Evolutionary conservation across 169 alveolate species (phyloP), one percentile per base, ranked within the genome.

Genomic region (Eimeria necatrix): DNA sequence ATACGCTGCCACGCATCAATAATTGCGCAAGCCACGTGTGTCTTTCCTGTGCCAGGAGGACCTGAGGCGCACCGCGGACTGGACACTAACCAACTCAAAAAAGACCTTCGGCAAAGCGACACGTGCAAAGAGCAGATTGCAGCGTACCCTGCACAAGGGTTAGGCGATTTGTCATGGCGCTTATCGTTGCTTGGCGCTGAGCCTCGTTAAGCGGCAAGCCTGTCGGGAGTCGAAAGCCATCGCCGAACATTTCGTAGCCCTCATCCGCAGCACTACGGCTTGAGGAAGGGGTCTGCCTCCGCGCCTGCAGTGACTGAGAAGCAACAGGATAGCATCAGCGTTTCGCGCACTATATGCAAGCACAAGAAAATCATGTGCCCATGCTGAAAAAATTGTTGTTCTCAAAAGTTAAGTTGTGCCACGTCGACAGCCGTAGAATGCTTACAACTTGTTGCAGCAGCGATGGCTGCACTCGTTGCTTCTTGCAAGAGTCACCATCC

Each of bases 41-140:
- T 87, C 83, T 87, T 94, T 16, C 96, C 96, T 10, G 96, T 87
- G 49, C 96, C 96, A 16, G 94, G 96, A 20, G 94, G 94, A 3
- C 94, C 94, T 83, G 91, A 41, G 20, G 60, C 4, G 53, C 74
- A 64, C 52, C 4, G 22, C 16, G 46, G 48, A 12, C 80, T 24
- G 24, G 14, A 41, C 24, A 14, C 24, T 12, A 41, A 26, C n/a
- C n/a, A 46, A 22, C 4, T 12, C 32, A 46, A 18, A 46, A 49
- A 41, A 74, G 18, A 8, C 49, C 12, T 18, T 80, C 26, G 46
- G 89, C 7, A 24, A n/a, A 18, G 0, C 22, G 60, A 4, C 41
- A 32, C 16, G 16, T 3, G 46, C 32, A 20, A 14, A 26, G 48
- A 60, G 71, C 20, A 48, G 2, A 41, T 52, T 60, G 56, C 87